These are phyloP conservation scores for Selenicereus undatus DNA, from an alignment of 148 eudicot genomes.

Conservation along the genomic window DNA sequence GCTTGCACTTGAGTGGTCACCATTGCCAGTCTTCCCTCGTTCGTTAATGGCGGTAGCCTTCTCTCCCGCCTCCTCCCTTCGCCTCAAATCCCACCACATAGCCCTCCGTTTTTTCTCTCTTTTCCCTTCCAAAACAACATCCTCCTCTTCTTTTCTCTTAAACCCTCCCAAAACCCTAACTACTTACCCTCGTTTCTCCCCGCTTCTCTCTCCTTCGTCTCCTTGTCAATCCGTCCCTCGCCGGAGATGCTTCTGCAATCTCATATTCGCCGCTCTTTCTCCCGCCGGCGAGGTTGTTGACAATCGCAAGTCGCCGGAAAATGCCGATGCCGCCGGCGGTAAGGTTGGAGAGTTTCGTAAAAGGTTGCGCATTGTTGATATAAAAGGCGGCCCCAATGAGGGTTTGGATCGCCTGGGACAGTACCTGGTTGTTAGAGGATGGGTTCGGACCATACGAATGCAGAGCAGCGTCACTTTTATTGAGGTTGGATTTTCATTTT, in stretches of 20 bases:
- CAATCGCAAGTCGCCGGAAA: slow-evolving; percentile 23
- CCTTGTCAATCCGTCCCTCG: background rate
- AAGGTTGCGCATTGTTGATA: slow-evolving; percentile 59
- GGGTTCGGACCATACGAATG: slow-evolving; percentile 80
- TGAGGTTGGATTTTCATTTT: slow-evolving; percentile 41
- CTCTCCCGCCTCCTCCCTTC: slow-evolving; percentile 55
- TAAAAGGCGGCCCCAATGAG: slow-evolving; percentile 68
- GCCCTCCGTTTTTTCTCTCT: slow-evolving; percentile 47
- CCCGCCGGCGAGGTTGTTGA: slow-evolving; percentile 36
- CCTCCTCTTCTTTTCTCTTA: slow-evolving; percentile 11
- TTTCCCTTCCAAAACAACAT: slow-evolving; percentile 13
- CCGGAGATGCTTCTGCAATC: slow-evolving; percentile 40
- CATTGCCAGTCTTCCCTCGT: background rate
- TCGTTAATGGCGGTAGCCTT: slow-evolving; percentile 44
- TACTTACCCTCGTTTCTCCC: slow-evolving; percentile 19
- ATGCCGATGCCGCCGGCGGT: slow-evolving; percentile 4
- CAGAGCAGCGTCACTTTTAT: slow-evolving; percentile 94
- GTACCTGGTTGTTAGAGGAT: slow-evolving; percentile 66
- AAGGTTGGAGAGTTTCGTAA: slow-evolving; percentile 60
- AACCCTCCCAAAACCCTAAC: slow-evolving; percentile 24
- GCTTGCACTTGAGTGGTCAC: slow-evolving; percentile 1
- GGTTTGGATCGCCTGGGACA: slow-evolving; percentile 76
- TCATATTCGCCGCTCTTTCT: slow-evolving; percentile 33
- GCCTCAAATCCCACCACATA: slow-evolving; percentile 45
- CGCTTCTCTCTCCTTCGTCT: slow-evolving; percentile 9